A percentile compares a stretch with the other conserved stretches of the same genome.
Conservation (phyloP, 208 protist species). For the Trypanosoma rangeli region DNA sequence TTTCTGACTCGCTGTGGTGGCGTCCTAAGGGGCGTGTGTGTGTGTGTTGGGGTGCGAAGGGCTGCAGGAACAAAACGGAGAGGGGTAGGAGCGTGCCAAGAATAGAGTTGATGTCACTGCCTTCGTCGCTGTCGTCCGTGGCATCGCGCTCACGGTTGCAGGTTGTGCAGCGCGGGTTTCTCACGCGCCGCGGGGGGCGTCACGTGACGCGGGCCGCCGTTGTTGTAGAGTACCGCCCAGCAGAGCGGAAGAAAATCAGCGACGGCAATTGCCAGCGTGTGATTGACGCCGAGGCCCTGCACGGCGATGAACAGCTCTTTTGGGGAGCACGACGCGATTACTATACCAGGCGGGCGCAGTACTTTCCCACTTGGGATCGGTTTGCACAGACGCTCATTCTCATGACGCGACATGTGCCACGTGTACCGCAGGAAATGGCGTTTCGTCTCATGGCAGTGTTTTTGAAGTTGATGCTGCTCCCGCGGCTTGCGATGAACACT, state of each 20-base stretch:
- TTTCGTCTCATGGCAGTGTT: conserved; percentile 81
- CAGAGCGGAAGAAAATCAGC: conserved; percentile 44
- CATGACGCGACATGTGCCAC: conserved; percentile 67
- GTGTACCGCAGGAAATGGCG: conserved; percentile 78
- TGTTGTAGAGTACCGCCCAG: conserved; percentile 62
- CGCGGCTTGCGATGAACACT: conserved; percentile 43
- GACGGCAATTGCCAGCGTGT: conserved; percentile 49
- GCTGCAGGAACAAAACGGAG: background rate
- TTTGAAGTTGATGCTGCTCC: conserved; percentile 74
- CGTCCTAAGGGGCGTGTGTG: no score
- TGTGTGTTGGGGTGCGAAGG: background rate
- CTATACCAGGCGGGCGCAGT: conserved; percentile 43
- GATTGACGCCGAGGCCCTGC: conserved; percentile 77
- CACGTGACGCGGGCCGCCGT: conserved; percentile 43
- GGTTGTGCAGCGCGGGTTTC: conserved; percentile 64
- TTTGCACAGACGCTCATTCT: conserved; percentile 77
- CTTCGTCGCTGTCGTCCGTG: background rate
- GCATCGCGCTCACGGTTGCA: conserved; percentile 46
- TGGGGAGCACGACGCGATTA: conserved; percentile 72
- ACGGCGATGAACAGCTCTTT: conserved; percentile 83
- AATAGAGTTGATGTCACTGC: background rate
- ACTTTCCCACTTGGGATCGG: conserved; percentile 77
- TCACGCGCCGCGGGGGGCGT: conserved; percentile 70
- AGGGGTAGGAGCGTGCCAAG: background rate
- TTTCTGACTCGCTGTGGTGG: no score